Percentiles rank a stretch among this genome's conserved stretches.
Evolutionary conservation across 805 yeast species (phyloP).

Genomic region (Jamesozyma lodderae): DNA sequence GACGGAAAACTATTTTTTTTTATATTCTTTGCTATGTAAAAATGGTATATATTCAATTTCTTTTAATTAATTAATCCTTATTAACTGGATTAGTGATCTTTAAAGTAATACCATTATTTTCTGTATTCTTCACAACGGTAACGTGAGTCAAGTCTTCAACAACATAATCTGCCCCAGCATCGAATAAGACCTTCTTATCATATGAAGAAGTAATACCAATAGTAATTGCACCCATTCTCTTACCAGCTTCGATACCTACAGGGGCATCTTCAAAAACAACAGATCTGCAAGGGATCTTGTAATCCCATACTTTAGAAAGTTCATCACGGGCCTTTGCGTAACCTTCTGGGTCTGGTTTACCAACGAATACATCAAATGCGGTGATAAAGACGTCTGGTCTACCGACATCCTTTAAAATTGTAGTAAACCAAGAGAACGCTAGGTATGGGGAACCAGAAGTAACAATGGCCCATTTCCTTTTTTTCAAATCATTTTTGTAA

Average conservation of each 20-base stretch:
- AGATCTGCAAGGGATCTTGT: conserved; percentile 16
- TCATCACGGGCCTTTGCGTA: conserved; percentile 49
- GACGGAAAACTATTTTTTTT: too few relatives aligned
- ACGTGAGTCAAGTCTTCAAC: conserved; percentile 49
- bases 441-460: conserved; percentile 68
- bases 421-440: conserved; percentile 64
- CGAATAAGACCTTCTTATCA: conserved; percentile 50
- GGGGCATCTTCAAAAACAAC: conserved; percentile 83
- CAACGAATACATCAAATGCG: conserved; percentile 60
- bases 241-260: conserved; percentile 72
- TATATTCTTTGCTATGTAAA: neutral
- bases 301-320: conserved; percentile 35
- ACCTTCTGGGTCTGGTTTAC: conserved; percentile 80
- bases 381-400: conserved; percentile 70
- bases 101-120: conserved; percentile 6
- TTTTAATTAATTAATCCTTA: neutral
- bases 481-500: conserved; percentile 10
- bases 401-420: conserved; percentile 41
- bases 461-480: conserved; percentile 68
- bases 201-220: conserved; percentile 72
- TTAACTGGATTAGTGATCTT: conserved; percentile 7
- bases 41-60: neutral
- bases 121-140: conserved; percentile 9
- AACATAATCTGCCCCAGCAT: conserved; percentile 71
- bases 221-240: conserved; percentile 64